These are phyloP conservation scores for Mortierella hygrophila DNA, from an alignment of 192 early-diverging fungal species.

Conservation along the genomic window DNA sequence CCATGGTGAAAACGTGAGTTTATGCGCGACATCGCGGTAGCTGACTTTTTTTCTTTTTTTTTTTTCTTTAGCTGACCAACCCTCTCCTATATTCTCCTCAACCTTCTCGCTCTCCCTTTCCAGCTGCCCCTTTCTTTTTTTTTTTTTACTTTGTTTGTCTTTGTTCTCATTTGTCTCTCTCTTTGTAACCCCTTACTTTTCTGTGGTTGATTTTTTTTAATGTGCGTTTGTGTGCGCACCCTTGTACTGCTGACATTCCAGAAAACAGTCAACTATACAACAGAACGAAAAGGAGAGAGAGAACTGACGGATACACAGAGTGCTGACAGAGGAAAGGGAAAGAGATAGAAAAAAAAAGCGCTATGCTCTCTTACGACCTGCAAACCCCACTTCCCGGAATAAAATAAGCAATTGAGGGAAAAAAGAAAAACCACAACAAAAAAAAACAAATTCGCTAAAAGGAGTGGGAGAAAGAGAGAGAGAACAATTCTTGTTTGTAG, in stretches of 20 bases:
- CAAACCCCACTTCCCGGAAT: not conserved
- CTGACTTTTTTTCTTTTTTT: not conserved
- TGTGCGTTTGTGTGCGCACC: not conserved
- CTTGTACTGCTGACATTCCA: slow-evolving; percentile 7
- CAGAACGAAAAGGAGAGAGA: not conserved
- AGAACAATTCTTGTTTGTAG: not conserved
- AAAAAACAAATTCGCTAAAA: no score
- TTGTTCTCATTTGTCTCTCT: not conserved
- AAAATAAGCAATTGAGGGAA: not conserved
- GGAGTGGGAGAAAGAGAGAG: not conserved
- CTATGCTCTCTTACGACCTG: not conserved
- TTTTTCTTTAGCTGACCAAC: not conserved
- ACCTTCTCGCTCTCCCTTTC: not conserved
- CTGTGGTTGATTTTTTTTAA: not conserved
- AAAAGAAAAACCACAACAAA: not conserved
- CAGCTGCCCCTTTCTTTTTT: not conserved
- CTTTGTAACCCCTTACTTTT: not conserved
- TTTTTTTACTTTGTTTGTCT: not conserved
- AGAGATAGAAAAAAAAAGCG: slow-evolving; percentile 4
- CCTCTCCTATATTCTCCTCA: not conserved
- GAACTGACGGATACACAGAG: not conserved
- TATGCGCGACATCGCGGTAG: not conserved
- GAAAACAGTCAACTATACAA: not conserved
- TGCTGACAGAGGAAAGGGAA: not conserved
- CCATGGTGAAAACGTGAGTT: not conserved